These are phyloP conservation scores for Lipomyces mesembrius DNA, from an alignment of 805 yeast genomes.

Conservation along the genomic window DNA sequence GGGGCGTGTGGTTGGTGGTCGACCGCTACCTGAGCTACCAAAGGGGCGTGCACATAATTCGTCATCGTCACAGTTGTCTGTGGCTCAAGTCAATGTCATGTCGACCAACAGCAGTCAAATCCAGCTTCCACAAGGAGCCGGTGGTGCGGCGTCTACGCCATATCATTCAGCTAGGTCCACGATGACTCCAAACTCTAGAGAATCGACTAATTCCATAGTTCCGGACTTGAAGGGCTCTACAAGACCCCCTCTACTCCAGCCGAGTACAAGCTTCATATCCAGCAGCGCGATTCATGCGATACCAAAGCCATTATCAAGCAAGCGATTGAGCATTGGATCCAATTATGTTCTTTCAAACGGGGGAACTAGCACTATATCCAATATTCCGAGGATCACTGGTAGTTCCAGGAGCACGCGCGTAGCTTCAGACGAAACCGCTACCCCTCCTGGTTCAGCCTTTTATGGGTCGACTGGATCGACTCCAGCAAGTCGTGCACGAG, in stretches of 20 bases:
- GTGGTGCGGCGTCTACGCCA: background rate
- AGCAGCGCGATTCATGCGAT: background rate
- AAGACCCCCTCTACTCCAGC: background rate
- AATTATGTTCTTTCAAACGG: background rate
- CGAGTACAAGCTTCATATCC: background rate
- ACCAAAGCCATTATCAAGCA: background rate
- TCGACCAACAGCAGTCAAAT: background rate
- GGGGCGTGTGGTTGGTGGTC: background rate
- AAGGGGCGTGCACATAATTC: background rate
- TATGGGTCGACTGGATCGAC: background rate
- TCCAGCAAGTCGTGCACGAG: background rate
- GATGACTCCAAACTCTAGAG: background rate
- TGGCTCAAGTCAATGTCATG: background rate
- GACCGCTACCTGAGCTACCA: constrained; percentile 3
- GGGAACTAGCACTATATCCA: background rate
- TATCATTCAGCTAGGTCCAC: constrained; percentile 1
- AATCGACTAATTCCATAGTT: background rate
- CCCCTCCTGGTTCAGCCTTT: background rate
- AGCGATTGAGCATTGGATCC: background rate
- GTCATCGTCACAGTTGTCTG: background rate
- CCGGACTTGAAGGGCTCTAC: background rate
- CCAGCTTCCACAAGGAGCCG: background rate
- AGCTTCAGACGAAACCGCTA: background rate
- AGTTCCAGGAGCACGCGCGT: constrained; percentile 1
- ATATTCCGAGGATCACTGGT: background rate